Evolutionary conservation across 2,329 filamentous ascomycete genomes (phyloP), one percentile per base, ranked within the genome.

Genomic region (Rachicladosporium sp.): DNA sequence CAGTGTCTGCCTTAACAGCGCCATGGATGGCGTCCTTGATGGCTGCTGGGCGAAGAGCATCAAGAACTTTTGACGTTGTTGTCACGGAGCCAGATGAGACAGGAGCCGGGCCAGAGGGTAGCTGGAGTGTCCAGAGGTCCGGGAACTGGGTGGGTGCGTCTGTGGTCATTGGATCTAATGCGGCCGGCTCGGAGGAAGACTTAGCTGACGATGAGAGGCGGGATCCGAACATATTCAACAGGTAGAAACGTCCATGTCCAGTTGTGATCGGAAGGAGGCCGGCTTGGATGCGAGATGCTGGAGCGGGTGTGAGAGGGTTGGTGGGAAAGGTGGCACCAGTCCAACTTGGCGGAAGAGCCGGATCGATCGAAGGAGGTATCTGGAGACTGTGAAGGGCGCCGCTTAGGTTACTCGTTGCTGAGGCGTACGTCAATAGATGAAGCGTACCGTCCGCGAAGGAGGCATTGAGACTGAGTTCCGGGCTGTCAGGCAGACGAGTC

Each of bases 91-190:
- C 42, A 36, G 43, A 52, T 3, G 46, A 38, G 4, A 50, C 53
- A 29, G 46, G 45, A 36, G 50, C 51, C 4, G 53, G 50, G 8
- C 41, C 43, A 4, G 63, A 65, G 2, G 59, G 61, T 5, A 66
- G 54, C 41, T 68, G 65, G n/a, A 65, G 56, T 0, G 56, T 60
- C 64, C 64, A 66, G n/a, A 62, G 56, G 41, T 66, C 64, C 40
- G 57, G 61, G 53, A 61, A 64, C 38, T 51, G 48, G 10, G 39
- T 30, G 30, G 43, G 33, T 13, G 35, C 33, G 10, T 33, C 36
- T 44, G 44, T 41, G 46, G 44, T 41, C 40, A 42, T 36, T 42
- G 42, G 2, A 43, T 48, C 6, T 46, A 46, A n/a, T 45, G 39
- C n/a, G 49, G 32, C 29, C 10, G 41, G 41, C 13, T 45, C 33